Base-by-base conservation (phyloP, 257 asterid genomes). In the Solanum ossicruentum region DNA sequence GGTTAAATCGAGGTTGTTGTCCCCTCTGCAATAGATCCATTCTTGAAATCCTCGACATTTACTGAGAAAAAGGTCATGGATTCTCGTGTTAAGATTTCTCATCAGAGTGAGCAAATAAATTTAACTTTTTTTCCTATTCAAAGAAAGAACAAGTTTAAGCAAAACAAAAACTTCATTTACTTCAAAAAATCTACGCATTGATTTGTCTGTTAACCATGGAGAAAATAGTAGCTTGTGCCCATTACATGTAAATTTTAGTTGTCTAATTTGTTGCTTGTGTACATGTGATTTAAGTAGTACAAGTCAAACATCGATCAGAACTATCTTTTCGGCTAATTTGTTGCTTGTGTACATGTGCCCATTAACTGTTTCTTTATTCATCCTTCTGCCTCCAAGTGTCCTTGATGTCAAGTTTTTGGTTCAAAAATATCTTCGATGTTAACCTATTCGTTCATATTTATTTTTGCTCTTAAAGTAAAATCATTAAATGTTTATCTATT, bases 21-120 rank as follows among this genome's bases (percentile, higher is more conserved):
- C 98, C 99, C 89, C 97, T 96, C 39, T 96, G 99, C 91, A 96
- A 92, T 87, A 92, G 97, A 63, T 61, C 89, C 43, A 95, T 96
- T 83, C 84, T 91, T 17, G 97, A 95, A 85, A 90, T 95, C 84
- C 99, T 96, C 86, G 94, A 95, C 56, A 93, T 95, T 43, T 96
- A 92, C 86, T 96, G 87, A 91, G 91, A 12, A 56, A 39, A 57
- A 61, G 45, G 32, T 88, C 28, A 7, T 83, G 80, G 85, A 77
- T 54, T 56, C 13, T 61, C 77, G 66, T 39, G 41, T 55, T 26
- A 13, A 69, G 39, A 63, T 39, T 52, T 13, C 61, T 75, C 63
- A 23, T 51, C 28, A 70, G 41, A 69, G 78, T 17, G 26, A 69
- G 52, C 43, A 75, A 75, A 49, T 21, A 41, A 43, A 75, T 49